Base-by-base conservation (phyloP, 169 alveolate species). In the Plasmodium cynomolgi region DNA sequence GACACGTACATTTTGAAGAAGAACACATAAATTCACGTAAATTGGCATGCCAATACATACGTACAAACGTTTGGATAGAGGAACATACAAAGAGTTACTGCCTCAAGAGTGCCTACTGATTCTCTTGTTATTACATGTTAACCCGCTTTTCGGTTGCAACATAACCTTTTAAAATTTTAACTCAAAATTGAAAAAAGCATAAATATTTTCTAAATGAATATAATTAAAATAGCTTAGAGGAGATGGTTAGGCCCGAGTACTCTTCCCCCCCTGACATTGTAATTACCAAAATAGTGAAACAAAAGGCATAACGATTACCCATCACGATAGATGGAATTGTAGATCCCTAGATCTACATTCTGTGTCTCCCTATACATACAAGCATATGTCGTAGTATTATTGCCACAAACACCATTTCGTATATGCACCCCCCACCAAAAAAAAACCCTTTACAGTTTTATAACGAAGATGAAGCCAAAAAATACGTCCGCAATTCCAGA, bases 391-490 rank as follows among this genome's bases (percentile, higher is more conserved):
- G 26, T 37, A 68, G 47, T 68, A 71, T 26, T 15, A 20, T 58
- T 41, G 41, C 31, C 37, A 23, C 73, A 13, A 71, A 20, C 39
- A 44, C 58, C 54, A 31, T 50, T 44, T 56, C 20, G 1, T 50
- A 29, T 31, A 3, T 62, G 3, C 29, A 62, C 20, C 29, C 44
- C 81, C 80, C 56, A 1, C 31, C 54, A 2, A 50, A 50, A 50
- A 50, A 13, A 1, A 13, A 11, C 58, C 62, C 23, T 13, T 13
- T 88, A 50, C 81, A 98, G 98, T 98, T 96, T 91, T 98, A 98
- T 94, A 97, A 97, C 86, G 96, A 96, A 75, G 98, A 95, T 23
- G 99, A 98, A 92, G 99, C 99, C 23, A 81, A 96, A 84, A 97
- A 97, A 80, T 98, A 98, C 94, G 95, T 98, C 11, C 86, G 97